These are phyloP conservation scores for Penicillium sp. DNA, from an alignment of 2,329 filamentous ascomycete genomes.

Conservation along the genomic window DNA sequence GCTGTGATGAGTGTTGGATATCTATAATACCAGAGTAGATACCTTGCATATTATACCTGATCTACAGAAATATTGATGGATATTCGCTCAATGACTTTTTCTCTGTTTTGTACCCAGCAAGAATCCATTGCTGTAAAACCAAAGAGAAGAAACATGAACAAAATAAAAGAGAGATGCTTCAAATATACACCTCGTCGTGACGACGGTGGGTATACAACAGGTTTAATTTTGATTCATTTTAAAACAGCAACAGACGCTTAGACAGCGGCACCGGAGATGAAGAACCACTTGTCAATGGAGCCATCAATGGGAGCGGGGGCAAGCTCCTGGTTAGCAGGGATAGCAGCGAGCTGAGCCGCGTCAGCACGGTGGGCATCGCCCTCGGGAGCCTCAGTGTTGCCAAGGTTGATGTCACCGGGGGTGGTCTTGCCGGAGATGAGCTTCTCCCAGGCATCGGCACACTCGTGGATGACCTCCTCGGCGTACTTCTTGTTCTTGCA, in stretches of 20 bases:
- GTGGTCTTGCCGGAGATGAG: conserved; percentile 87
- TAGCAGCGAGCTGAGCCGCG: conserved; percentile 68
- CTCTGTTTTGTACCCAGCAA: background rate
- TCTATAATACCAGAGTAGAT: background rate
- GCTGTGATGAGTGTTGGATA: conserved; percentile 3
- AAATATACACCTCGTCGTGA: conserved; percentile 4
- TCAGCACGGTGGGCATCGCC: conserved; percentile 73
- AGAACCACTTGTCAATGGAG: conserved; percentile 99
- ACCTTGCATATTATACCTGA: background rate
- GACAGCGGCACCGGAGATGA: conserved; percentile 94
- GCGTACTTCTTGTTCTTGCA: conserved; percentile 99
- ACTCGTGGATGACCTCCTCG: conserved; percentile 92
- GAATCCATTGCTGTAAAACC: conserved; percentile 1
- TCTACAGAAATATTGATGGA: background rate
- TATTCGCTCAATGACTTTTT: background rate
- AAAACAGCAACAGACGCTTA: conserved; percentile 47
- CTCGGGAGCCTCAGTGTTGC: conserved; percentile 71
- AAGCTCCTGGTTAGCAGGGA: conserved; percentile 78
- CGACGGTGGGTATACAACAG: conserved; percentile 4
- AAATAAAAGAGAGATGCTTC: background rate
- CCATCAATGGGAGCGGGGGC: conserved; percentile 85
- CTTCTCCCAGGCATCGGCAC: conserved; percentile 94
- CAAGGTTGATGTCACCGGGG: conserved; percentile 73
- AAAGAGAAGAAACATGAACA: background rate
- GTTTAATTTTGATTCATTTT: conserved; percentile 28